A percentile compares a stretch with the other conserved stretches of the same genome.
Evolutionary conservation across 768 basidiomycete species (phyloP).

Genomic region (Auricularia auricula-judae): DNA sequence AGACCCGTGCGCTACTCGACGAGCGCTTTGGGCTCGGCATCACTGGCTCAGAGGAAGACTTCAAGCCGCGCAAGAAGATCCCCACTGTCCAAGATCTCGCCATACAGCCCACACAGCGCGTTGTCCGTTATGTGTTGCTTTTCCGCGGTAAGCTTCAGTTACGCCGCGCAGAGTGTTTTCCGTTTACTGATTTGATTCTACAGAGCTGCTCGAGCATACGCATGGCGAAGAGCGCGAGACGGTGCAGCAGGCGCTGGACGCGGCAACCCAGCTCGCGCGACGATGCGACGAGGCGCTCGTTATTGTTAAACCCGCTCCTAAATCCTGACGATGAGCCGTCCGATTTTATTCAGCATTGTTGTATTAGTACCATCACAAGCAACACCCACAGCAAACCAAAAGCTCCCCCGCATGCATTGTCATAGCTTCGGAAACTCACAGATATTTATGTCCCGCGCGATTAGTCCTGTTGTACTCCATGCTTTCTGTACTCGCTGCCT

Average conservation of each 20-base stretch:
- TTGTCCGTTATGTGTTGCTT: conserved; percentile 51
- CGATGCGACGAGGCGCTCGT: neutral
- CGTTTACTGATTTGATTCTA: neutral
- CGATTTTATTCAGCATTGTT: too few species aligned
- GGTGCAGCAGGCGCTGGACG: neutral
- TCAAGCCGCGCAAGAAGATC: conserved; percentile 7
- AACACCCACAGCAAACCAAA: too few species aligned
- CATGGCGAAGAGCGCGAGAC: neutral
- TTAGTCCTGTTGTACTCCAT: too few species aligned
- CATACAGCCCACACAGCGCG: conserved; percentile 51
- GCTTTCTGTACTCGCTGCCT: too few species aligned
- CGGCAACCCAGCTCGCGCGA: neutral
- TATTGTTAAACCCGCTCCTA: neutral
- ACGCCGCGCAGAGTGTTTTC: neutral
- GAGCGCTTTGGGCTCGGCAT: too few species aligned
- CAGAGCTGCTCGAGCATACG: neutral
- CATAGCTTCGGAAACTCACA: too few species aligned
- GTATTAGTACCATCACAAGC: too few species aligned
- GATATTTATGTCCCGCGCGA: too few species aligned
- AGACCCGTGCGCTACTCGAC: too few species aligned
- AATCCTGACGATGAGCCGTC: too few species aligned
- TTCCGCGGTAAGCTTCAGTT: conserved; percentile 37
- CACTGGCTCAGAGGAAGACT: too few species aligned
- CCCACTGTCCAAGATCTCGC: conserved; percentile 43
- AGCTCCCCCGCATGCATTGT: too few species aligned